A percentile compares a stretch with the other conserved stretches of the same genome.
phyloP scores from a whole-genome alignment of 2,329 filamentous ascomycete species.

The Fusarium sarcochroum region DNA sequence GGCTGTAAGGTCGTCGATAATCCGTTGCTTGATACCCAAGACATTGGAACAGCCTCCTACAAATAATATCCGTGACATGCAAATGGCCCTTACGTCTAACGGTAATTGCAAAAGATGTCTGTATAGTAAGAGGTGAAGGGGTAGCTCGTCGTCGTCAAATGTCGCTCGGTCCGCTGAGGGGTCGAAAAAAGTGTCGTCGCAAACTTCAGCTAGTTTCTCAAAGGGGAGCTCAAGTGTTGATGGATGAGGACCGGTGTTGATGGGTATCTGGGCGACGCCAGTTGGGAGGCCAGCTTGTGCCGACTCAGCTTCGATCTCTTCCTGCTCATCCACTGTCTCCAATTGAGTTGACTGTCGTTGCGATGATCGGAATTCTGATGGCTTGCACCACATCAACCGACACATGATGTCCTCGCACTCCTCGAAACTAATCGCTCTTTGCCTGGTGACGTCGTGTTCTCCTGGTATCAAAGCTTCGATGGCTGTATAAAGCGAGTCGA shows the following conservation, averaged over 20 bases:
- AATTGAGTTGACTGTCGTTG: slow-evolving; percentile 57
- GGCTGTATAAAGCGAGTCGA: slow-evolving; percentile 76
- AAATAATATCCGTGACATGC: slow-evolving; percentile 91
- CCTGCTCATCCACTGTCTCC: slow-evolving; percentile 70
- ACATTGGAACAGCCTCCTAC: slow-evolving; percentile 85
- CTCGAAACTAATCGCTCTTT: slow-evolving; percentile 73
- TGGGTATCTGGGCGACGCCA: slow-evolving; percentile 58
- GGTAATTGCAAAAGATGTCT: slow-evolving; percentile 81
- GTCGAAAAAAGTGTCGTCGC: slow-evolving; percentile 82
- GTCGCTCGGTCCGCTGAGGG: slow-evolving; percentile 63
- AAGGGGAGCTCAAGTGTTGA: slow-evolving; percentile 76
- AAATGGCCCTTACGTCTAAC: slow-evolving; percentile 84
- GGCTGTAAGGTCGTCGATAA: slow-evolving; percentile 80
- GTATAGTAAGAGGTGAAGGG: slow-evolving; percentile 83
- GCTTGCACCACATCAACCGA: slow-evolving; percentile 82
- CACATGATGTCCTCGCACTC: slow-evolving; percentile 85
- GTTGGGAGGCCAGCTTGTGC: slow-evolving; percentile 39
- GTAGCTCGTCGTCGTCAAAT: slow-evolving; percentile 89
- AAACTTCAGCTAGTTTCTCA: slow-evolving; percentile 78
- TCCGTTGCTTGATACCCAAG: slow-evolving; percentile 81
- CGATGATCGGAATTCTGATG: slow-evolving; percentile 51
- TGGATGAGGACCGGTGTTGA: slow-evolving; percentile 64
- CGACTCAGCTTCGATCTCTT: slow-evolving; percentile 62
- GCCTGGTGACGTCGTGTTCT: slow-evolving; percentile 51
- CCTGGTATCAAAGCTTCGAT: slow-evolving; percentile 58